Conservation (phyloP, 1,284 basidiomycete species). For the Malassezia obtusa region DNA sequence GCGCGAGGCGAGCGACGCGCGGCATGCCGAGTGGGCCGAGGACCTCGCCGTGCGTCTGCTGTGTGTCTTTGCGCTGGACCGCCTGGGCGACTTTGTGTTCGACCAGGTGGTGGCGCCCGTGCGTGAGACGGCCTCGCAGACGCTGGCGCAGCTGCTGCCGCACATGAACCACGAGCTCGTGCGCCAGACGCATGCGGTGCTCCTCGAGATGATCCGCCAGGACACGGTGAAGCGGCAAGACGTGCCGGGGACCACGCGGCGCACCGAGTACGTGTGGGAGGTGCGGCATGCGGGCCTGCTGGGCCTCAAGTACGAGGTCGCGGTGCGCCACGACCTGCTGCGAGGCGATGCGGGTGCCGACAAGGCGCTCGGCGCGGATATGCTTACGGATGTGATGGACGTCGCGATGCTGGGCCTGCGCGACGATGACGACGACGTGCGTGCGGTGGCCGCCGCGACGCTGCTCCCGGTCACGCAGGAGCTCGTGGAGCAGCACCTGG, state of each 20-base stretch:
- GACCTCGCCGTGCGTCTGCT: constrained; percentile 76
- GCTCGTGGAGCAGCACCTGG: constrained; percentile 65
- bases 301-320: constrained; percentile 95
- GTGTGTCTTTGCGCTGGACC: constrained; percentile 84
- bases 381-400: constrained; percentile 31
- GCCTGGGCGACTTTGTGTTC: constrained; percentile 93
- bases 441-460: constrained; percentile 86
- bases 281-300: constrained; percentile 91
- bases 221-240: constrained; percentile 51
- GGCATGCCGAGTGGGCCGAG: constrained; percentile 78
- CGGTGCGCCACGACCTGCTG: constrained; percentile 76
- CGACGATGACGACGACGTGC: constrained; percentile 91
- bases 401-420: constrained; percentile 57
- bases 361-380: constrained; percentile 4
- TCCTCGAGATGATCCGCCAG: constrained; percentile 89
- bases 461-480: constrained; percentile 73
- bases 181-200: constrained; percentile 66
- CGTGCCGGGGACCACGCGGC: neutral
- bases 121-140: constrained; percentile 89
- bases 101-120: constrained; percentile 97
- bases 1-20: constrained; percentile 19
- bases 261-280: constrained; percentile 74
- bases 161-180: constrained; percentile 70
- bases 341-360: constrained; percentile 5
- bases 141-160: constrained; percentile 75